Percentiles rank a stretch among this genome's conserved stretches.
Evolutionary conservation across 2,329 filamentous ascomycete genomes (phyloP).

Genomic region (Exophiala aquamarina): DNA sequence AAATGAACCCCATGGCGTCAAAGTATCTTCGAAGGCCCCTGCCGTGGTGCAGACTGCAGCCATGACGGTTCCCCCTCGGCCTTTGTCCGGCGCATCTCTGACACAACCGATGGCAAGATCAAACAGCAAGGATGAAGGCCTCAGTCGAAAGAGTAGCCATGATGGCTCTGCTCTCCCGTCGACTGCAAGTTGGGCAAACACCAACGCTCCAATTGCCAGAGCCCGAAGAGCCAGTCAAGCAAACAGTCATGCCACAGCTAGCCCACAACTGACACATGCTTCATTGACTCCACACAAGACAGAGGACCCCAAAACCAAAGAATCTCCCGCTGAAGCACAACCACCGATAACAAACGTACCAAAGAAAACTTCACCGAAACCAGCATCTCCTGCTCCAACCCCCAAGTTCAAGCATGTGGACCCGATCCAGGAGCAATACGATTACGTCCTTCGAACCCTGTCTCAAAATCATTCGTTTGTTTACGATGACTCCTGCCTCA

Average conservation of each 20-base stretch:
- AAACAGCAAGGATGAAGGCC: constrained; percentile 71
- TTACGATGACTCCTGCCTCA: constrained; percentile 50
- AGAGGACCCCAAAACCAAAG: constrained; percentile 31
- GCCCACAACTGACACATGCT: constrained; percentile 64
- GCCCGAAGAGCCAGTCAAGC: constrained; percentile 70
- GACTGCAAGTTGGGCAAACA: constrained; percentile 87
- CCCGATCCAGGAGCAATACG: constrained; percentile 29
- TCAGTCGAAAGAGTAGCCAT: constrained; percentile 57
- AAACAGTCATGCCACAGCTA: constrained; percentile 77
- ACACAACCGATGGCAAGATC: constrained; percentile 66
- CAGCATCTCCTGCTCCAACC: background rate
- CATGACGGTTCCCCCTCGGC: constrained; percentile 36
- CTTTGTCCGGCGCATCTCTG: constrained; percentile 39
- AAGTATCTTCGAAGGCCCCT: constrained; percentile 41
- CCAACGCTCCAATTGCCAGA: constrained; percentile 63
- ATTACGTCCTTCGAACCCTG: constrained; percentile 47
- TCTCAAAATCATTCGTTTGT: constrained; percentile 53
- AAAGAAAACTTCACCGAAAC: constrained; percentile 5
- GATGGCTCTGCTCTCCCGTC: constrained; percentile 90
- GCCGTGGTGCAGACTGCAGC: constrained; percentile 30
- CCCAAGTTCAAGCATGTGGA: constrained; percentile 21
- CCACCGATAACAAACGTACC: constrained; percentile 7
- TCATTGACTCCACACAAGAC: constrained; percentile 40
- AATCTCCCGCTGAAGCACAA: constrained; percentile 15
- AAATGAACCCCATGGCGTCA: constrained; percentile 26